phyloP scores from a whole-genome alignment of 208 protist genomes.

The Dictyostelium gargantuum region DNA sequence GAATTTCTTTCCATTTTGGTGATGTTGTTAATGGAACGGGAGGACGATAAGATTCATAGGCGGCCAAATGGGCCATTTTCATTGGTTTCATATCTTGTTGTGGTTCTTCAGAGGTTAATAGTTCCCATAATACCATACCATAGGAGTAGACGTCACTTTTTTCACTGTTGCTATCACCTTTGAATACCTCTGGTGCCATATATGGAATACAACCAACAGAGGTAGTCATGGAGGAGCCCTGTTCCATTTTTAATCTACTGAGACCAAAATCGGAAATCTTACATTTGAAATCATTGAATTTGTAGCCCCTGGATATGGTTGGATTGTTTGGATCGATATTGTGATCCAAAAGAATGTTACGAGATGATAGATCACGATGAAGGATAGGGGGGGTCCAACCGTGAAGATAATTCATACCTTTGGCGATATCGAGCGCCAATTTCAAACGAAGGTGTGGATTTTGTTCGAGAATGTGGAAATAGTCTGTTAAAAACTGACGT shows the following conservation, averaged over 20 bases:
- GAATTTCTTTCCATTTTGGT: conserved; percentile 50
- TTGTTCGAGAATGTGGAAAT: conserved; percentile 8
- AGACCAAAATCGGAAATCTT: conserved; percentile 66
- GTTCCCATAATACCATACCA: conserved; percentile 48
- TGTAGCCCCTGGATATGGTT: not conserved
- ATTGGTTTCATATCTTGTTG: conserved; percentile 50
- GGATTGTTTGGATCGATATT: not conserved
- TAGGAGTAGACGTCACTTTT: conserved; percentile 60
- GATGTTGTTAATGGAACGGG: conserved; percentile 16
- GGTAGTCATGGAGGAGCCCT: not conserved
- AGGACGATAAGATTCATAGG: conserved; percentile 30
- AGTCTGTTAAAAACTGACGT: conserved; percentile 12
- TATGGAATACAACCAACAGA: conserved; percentile 47
- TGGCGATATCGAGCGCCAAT: conserved; percentile 57
- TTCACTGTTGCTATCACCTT: conserved; percentile 40
- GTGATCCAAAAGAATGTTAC: conserved; percentile 67
- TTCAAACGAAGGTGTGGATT: conserved; percentile 23
- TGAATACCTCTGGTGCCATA: conserved; percentile 65
- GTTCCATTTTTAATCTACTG: conserved; percentile 33
- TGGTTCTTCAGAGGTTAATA: conserved; percentile 46
- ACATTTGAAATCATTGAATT: conserved; percentile 46
- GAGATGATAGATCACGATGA: conserved; percentile 66
- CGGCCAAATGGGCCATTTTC: conserved; percentile 46
- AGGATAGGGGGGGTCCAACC: conserved; percentile 66
- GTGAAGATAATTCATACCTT: conserved; percentile 72